Evolutionary conservation across 768 basidiomycete species (phyloP), one percentile per base, ranked within the genome.

Genomic region (Nidularia sp.): DNA sequence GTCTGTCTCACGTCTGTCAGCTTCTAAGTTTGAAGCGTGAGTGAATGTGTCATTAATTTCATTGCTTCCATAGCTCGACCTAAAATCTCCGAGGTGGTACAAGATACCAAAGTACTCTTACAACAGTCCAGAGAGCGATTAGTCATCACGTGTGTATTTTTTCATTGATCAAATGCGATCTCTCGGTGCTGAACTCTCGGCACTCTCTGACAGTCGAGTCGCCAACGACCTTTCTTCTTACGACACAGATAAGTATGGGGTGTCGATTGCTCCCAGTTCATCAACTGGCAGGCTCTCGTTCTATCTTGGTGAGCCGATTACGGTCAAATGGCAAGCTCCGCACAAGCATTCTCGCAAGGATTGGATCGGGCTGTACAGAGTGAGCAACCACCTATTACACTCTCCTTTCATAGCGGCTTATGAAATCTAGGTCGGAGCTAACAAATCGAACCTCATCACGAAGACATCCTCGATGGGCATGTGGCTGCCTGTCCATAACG

Each of bases 351-450:
- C 94, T 9, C 79, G 90, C 9, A 84, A 85, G 59, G 97, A 99
- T 66, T 98, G 97, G 97, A 89, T 99, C 61, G 97, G 95, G 10
- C 81, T 98, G 25, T 93, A 93, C 64, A 78, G 87, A 64, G 90
- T 90, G 59, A 39, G 39, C 39, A 41, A 15, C 15, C 15, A 10
- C 39, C 39, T 41, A 10, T 41, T 41, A 15, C 39, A 10, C 15
- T 41, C 4, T 41, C 2, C 25, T 25, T 25, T 25, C 25, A 25
- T n/a, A 25, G 2, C 25, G 25, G 25, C 25, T 25, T 25, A 25
- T 25, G 25, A 25, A 25, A 25, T 41, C 48, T 60, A 90, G 89
- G 78, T 95, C 48, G 94, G 91, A 32, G 93, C 93, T 0, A 97
- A 95, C 67, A 85, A 85, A 62, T 90, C 86, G 10, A 83, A 74